Conservation (phyloP, 257 asterid species). For the Solanum pennellii region DNA sequence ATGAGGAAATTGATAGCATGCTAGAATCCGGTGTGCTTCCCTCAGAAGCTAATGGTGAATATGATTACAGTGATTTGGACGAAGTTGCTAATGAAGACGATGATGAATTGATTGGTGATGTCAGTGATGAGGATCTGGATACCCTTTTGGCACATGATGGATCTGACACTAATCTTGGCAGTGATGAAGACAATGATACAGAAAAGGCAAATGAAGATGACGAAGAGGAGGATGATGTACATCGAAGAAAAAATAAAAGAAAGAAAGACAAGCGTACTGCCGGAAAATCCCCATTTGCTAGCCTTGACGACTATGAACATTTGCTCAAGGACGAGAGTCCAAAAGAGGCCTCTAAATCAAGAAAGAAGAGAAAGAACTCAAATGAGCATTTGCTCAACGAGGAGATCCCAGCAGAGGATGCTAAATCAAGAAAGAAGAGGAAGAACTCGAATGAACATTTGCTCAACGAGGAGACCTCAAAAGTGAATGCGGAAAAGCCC, state of each 20-base stretch:
- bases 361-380: conserved; percentile 9
- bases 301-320: conserved; percentile 62
- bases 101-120: conserved; percentile 58
- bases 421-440: conserved; percentile 4
- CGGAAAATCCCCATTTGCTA: conserved; percentile 56
- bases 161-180: conserved; percentile 18
- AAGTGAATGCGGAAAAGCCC: neutral
- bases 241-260: conserved; percentile 21
- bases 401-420: neutral
- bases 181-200: conserved; percentile 17
- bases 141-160: conserved; percentile 23
- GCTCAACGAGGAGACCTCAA: neutral
- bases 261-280: conserved; percentile 13
- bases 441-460: neutral
- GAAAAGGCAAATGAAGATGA: conserved; percentile 27
- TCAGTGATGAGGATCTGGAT: conserved; percentile 38
- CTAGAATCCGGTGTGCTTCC: conserved; percentile 34
- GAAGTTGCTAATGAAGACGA: conserved; percentile 50
- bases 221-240: conserved; percentile 12
- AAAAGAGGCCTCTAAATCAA: neutral
- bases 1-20: conserved; percentile 48
- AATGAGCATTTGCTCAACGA: neutral
- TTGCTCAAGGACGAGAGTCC: conserved; percentile 15
- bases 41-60: conserved; percentile 26
- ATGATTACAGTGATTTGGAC: conserved; percentile 70